A percentile compares a stretch with the other conserved stretches of the same genome.
Conservation (phyloP, 352 stramenopile species). For the Pythium aphanidermatum region DNA sequence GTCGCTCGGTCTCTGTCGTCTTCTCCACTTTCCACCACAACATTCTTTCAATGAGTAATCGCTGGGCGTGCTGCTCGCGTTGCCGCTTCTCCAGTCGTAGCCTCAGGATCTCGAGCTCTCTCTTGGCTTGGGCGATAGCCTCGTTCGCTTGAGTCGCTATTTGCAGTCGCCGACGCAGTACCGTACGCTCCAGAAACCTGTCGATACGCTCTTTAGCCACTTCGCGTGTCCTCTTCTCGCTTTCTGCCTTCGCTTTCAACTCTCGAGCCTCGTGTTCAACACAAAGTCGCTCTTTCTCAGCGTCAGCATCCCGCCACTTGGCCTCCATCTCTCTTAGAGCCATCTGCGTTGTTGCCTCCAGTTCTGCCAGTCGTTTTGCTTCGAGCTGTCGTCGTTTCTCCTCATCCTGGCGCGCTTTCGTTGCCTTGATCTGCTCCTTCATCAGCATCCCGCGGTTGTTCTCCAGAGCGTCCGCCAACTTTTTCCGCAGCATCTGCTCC, state of each 20-base stretch:
- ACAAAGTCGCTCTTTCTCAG: not conserved
- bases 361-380: conserved; percentile 23
- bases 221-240: not conserved
- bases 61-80: not conserved
- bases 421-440: conserved; percentile 35
- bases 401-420: conserved; percentile 39
- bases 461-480: conserved; percentile 27
- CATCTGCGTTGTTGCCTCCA: conserved; percentile 27
- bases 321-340: conserved; percentile 31
- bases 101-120: not conserved
- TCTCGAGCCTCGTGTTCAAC: not conserved
- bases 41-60: conserved; percentile 7
- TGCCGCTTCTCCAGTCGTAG: conserved; percentile 6
- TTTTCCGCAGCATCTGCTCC: conserved; percentile 32
- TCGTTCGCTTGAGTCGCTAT: conserved; percentile 1
- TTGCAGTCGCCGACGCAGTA: conserved; percentile 8
- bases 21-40: conserved; percentile 12
- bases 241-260: not conserved
- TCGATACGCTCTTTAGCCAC: conserved; percentile 4
- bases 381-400: conserved; percentile 33
- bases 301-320: conserved; percentile 26
- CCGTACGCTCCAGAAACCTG: conserved; percentile 9
- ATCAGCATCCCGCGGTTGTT: conserved; percentile 32
- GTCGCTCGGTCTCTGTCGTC: not conserved
- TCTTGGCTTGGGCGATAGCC: conserved; percentile 1